Evolutionary conservation across 1,284 basidiomycete genomes (phyloP).

Genomic region (Moniliophthora roreri): DNA sequence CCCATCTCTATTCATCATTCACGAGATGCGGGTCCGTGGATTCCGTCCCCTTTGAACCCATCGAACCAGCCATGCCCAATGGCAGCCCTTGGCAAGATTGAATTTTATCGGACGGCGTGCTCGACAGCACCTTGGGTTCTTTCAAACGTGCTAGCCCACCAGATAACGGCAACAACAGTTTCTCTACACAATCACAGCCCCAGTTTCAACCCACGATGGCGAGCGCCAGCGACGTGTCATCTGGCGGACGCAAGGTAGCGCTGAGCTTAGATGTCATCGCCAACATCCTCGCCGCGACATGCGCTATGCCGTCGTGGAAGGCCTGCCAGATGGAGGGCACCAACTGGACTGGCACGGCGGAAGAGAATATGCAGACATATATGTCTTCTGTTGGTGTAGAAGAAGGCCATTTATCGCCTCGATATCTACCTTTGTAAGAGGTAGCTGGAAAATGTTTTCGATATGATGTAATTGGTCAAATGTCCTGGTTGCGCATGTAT

Average conservation of each 20-base stretch:
- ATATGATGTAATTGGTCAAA: too few relatives aligned
- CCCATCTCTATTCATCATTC: conserved; percentile 15
- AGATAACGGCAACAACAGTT: conserved; percentile 6
- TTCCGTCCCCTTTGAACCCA: conserved; percentile 17
- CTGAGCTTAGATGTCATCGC: conserved; percentile 23
- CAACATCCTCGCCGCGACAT: conserved; percentile 27
- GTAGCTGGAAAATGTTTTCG: too few relatives aligned
- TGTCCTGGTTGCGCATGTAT: too few relatives aligned
- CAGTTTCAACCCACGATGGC: conserved; percentile 14
- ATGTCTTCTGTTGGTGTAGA: neutral
- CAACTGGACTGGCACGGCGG: conserved; percentile 28
- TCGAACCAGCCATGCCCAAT: conserved; percentile 7
- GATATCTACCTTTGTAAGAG: too few relatives aligned
- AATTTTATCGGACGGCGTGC: conserved; percentile 16
- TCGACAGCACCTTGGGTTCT: conserved; percentile 12
- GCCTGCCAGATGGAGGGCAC: conserved; percentile 28
- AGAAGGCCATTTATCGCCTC: too few relatives aligned
- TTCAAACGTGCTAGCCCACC: too few relatives aligned
- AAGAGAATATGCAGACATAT: conserved; percentile 30
- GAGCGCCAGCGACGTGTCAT: too few relatives aligned
- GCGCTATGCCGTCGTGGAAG: conserved; percentile 29
- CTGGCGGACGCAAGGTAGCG: too few relatives aligned
- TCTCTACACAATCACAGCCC: conserved; percentile 8
- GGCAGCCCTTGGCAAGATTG: conserved; percentile 23
- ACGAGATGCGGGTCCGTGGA: conserved; percentile 18